These are phyloP conservation scores for Camillea tinctor DNA, from an alignment of 2,329 filamentous ascomycete genomes.

Conservation along the genomic window DNA sequence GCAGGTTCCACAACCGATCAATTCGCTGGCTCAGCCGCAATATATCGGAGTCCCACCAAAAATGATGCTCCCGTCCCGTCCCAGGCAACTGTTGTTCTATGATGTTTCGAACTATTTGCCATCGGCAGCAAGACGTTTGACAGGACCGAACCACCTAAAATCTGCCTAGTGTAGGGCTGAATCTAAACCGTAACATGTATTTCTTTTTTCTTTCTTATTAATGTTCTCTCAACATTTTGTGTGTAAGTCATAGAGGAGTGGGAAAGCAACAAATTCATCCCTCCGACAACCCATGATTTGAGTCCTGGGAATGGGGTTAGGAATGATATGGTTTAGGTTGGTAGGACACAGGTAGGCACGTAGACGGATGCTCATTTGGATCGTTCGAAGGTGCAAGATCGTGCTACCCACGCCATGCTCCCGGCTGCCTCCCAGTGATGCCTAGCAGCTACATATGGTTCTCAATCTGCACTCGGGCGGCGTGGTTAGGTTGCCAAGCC, in stretches of 20 bases:
- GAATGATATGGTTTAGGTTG: too few species aligned
- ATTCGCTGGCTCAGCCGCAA: not conserved
- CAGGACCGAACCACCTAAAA: not conserved
- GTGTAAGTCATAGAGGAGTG: not conserved
- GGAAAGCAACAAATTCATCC: not conserved
- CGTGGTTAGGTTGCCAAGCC: not conserved
- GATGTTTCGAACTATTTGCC: not conserved
- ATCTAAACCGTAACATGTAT: not conserved
- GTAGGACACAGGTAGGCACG: too few species aligned
- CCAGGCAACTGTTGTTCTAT: not conserved
- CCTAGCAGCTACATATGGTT: not conserved
- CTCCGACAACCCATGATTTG: too few species aligned
- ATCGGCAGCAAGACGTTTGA: not conserved
- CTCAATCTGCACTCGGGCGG: too few species aligned
- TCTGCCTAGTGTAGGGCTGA: conserved; percentile 18
- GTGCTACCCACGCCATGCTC: not conserved
- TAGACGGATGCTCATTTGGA: not conserved
- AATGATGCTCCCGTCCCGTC: not conserved
- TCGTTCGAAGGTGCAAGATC: not conserved
- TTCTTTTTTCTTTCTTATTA: too few species aligned
- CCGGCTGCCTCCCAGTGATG: not conserved
- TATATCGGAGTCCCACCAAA: not conserved
- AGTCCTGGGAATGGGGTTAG: too few species aligned
- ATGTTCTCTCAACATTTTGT: too few species aligned
- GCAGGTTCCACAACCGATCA: not conserved